Percentiles rank a stretch among this genome's conserved stretches.
These are phyloP conservation scores for Candida pini DNA, from an alignment of 805 yeast genomes.

Conservation along the genomic window DNA sequence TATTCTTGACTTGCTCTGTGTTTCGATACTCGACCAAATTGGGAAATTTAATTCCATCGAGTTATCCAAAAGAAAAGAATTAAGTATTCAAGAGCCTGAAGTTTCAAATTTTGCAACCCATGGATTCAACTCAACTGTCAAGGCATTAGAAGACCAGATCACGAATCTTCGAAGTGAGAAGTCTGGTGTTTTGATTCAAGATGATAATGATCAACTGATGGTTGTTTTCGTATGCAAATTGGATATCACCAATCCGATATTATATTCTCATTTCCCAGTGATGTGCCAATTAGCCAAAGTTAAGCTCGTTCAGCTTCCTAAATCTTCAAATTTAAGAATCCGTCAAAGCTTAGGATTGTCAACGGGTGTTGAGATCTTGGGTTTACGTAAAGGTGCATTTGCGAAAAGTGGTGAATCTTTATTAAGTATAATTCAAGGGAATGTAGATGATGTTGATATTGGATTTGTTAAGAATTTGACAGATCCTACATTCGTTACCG, in stretches of 20 bases:
- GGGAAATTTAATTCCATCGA: conserved; percentile 13
- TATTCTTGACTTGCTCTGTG: conserved; percentile 23
- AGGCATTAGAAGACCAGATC: conserved; percentile 41
- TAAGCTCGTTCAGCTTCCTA: conserved; percentile 58
- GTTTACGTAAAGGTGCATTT: conserved; percentile 11
- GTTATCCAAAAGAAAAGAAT: conserved; percentile 21
- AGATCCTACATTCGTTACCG: conserved; percentile 15
- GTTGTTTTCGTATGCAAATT: conserved; percentile 54
- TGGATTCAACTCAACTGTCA: conserved; percentile 55
- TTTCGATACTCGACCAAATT: conserved; percentile 8
- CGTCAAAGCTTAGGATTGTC: conserved; percentile 11
- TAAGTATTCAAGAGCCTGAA: conserved; percentile 24
- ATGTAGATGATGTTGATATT: conserved; percentile 19
- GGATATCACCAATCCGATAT: conserved; percentile 35
- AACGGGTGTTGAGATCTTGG: conserved; percentile 15
- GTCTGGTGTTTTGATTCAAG: neutral
- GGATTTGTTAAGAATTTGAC: conserved; percentile 15
- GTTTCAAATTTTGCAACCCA: conserved; percentile 25
- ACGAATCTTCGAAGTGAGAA: neutral
- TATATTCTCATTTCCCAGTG: conserved; percentile 55
- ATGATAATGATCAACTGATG: conserved; percentile 14
- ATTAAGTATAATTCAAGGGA: conserved; percentile 10
- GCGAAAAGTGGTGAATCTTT: conserved; percentile 10
- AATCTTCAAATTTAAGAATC: conserved; percentile 27
- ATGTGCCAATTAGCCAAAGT: conserved; percentile 47